Evolutionary conservation across 1,139 yeast genomes (phyloP), one percentile per base, ranked within the genome.

Genomic region (Protomyces inouyei): DNA sequence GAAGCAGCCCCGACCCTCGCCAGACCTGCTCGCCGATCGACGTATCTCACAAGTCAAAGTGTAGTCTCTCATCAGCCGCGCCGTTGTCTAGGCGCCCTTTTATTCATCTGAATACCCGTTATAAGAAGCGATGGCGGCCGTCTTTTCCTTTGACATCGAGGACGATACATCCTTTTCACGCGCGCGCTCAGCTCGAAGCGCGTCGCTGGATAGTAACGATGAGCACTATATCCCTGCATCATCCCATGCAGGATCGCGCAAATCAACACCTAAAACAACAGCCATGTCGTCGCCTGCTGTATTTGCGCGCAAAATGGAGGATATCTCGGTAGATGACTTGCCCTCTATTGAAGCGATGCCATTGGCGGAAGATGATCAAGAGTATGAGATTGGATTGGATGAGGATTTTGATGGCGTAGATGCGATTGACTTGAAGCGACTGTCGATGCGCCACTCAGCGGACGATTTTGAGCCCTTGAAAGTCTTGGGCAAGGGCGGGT

Each of bases 401-500:
- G 55, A 48, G 46, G 56, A 36, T 25, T 40, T 23, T 16, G 38
- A 28, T 16, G 23, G 54, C 16, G 32, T 55, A 60, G 57, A 60
- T 46, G 53, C 59, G 16, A 64, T 61, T 32, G 65, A 55, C 25
- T 25, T 61, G 9, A 63, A 65, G 68, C 72, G 76, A 70, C 69
- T 76, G 72, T 68, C 74, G 68, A 68, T 66, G 6, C 79, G 63
- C 28, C 63, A 59, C 23, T 55, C 53, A 43, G 63, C 83, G 0
- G 71, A 78, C 1, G 96, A 91, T 73, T 91, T 91, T 71, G 85
- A 83, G 68, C 88, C 88, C 1, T 76, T 91, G 10, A 87, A 85
- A 73, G 95, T 90, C 0, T 78, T 91, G n/a, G 97, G 97, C 0
- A 84, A 85, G 68, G 97, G 97, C 2, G 91, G 96, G 3, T 91